These are phyloP conservation scores for Massariosphaeria phaeospora DNA, from an alignment of 495 filamentous ascomycete species.

Conservation along the genomic window DNA sequence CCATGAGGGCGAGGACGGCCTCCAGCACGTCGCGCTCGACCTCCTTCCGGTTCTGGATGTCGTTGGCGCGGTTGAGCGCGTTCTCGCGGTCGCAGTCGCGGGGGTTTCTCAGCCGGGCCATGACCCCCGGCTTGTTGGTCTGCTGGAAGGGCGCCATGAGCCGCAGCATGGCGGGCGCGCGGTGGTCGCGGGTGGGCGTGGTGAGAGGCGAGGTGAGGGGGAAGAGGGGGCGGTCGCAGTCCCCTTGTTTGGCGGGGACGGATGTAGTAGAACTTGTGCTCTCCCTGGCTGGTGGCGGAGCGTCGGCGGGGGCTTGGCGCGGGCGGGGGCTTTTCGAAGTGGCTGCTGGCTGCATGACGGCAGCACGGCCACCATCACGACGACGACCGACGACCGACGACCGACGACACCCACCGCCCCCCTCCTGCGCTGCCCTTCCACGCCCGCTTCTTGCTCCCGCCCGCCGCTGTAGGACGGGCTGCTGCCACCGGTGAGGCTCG, in stretches of 20 bases:
- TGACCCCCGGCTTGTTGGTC: too few species aligned
- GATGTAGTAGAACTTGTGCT: too few species aligned
- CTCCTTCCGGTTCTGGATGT: conserved; percentile 71
- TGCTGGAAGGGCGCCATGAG: too few species aligned
- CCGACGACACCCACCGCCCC: not conserved
- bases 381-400: not conserved
- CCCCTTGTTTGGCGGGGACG: too few species aligned
- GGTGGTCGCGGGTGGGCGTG: not conserved
- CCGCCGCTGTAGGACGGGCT: not conserved
- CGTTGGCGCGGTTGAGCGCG: conserved; percentile 73
- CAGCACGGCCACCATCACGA: too few species aligned
- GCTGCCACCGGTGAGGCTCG: not conserved
- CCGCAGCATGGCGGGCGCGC: too few species aligned
- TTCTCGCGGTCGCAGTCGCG: conserved; percentile 55
- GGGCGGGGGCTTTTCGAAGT: not conserved
- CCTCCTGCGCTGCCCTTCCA: not conserved
- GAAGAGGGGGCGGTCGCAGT: not conserved
- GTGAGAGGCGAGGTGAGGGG: not conserved
- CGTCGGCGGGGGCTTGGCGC: conserved; percentile 3
- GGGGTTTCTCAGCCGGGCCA: too few species aligned
- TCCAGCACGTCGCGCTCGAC: conserved; percentile 66
- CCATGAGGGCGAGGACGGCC: conserved; percentile 61
- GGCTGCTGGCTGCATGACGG: conserved; percentile 24
- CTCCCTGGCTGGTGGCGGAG: not conserved
- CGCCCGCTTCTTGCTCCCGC: not conserved